These are phyloP conservation scores for Penicillium longicatenatum DNA, from an alignment of 495 filamentous ascomycete genomes.

Conservation along the genomic window DNA sequence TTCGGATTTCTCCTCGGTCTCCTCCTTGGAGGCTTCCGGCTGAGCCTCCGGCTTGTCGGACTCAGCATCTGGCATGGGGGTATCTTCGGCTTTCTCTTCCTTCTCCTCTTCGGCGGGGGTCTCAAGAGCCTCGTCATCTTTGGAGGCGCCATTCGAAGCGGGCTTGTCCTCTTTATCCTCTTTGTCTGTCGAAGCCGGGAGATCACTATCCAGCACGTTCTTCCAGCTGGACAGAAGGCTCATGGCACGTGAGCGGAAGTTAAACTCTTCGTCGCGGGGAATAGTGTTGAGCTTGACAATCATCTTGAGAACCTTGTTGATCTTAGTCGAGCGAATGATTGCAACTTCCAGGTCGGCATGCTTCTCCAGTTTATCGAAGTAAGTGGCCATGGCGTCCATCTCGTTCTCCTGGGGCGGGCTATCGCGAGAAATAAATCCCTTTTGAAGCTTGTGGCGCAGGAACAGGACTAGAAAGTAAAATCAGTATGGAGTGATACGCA, in stretches of 20 bases:
- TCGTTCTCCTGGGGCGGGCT: conserved; percentile 82
- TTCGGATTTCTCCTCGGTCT: conserved; percentile 14
- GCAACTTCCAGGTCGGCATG: conserved; percentile 78
- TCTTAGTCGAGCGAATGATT: conserved; percentile 84
- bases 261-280: conserved; percentile 80
- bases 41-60: conserved; percentile 19
- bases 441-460: conserved; percentile 86
- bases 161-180: conserved; percentile 47
- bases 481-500: background rate
- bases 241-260: conserved; percentile 78
- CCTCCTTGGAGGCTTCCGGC: conserved; percentile 12
- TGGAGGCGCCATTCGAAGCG: conserved; percentile 53
- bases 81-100: conserved; percentile 51
- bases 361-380: conserved; percentile 75
- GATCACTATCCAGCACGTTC: conserved; percentile 65
- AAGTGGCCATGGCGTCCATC: conserved; percentile 80
- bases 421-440: conserved; percentile 82
- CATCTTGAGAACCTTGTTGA: conserved; percentile 90
- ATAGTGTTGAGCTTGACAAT: conserved; percentile 82
- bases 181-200: conserved; percentile 43
- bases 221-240: conserved; percentile 80
- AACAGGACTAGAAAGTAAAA: conserved; percentile 61
- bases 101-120: conserved; percentile 48
- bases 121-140: conserved; percentile 47
- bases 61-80: conserved; percentile 39